Conservation (phyloP, 495 filamentous ascomycete genomes). For the Talaromyces stipitatus region DNA sequence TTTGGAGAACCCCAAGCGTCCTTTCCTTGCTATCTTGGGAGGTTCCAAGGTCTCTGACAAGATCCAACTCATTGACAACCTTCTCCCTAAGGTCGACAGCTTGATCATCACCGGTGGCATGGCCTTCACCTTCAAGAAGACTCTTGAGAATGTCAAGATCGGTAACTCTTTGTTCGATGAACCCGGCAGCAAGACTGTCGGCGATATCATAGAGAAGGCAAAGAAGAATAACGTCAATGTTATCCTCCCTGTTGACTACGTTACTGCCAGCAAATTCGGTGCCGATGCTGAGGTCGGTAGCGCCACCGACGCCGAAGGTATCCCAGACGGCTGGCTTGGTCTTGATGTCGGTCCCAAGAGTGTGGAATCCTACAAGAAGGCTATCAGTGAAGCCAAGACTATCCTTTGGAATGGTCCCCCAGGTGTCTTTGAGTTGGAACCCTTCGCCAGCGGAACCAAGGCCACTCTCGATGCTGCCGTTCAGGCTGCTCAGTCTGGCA, state of each 20-base stretch:
- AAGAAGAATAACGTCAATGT: conserved; percentile 93
- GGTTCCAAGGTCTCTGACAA: conserved; percentile 99
- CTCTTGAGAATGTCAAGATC: conserved; percentile 80
- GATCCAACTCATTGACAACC: conserved; percentile 98
- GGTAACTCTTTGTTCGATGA: conserved; percentile 93
- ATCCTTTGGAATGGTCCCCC: conserved; percentile 99
- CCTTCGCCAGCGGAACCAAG: conserved; percentile 88
- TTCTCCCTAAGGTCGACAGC: conserved; percentile 93
- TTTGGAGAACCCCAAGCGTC: conserved; percentile 83
- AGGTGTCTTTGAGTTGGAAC: conserved; percentile 95
- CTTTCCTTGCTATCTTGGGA: conserved; percentile 97
- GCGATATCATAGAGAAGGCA: conserved; percentile 83
- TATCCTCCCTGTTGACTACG: conserved; percentile 88
- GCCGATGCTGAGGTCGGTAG: conserved; percentile 72
- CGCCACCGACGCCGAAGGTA: conserved; percentile 81
- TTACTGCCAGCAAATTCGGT: conserved; percentile 92
- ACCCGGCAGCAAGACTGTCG: conserved; percentile 87
- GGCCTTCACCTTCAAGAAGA: conserved; percentile 99
- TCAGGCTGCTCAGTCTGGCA: conserved; percentile 64
- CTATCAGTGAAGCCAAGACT: conserved; percentile 83
- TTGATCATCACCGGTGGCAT: conserved; percentile 96
- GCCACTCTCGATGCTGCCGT: conserved; percentile 81
- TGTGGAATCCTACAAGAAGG: conserved; percentile 72
- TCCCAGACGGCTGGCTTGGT: conserved; percentile 96
- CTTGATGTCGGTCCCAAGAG: conserved; percentile 89